Conservation (phyloP, 495 filamentous ascomycete species). For the Lichina pygmaea region DNA sequence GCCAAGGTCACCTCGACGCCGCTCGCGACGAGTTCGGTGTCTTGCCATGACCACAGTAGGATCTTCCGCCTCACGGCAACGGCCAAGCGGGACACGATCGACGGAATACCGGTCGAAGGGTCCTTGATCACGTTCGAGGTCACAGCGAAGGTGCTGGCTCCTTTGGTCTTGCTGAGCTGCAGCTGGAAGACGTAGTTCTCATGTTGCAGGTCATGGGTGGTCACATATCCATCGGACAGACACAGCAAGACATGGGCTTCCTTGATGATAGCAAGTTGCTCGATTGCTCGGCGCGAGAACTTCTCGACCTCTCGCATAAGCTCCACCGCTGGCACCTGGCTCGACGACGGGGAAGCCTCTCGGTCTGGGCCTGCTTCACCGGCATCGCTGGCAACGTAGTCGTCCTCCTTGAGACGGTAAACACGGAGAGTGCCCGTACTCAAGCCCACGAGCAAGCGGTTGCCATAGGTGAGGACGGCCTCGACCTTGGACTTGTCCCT, state of each 20-base stretch:
- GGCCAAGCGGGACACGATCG: slow-evolving; percentile 70
- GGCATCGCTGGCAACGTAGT: slow-evolving; percentile 6
- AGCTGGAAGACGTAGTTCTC: slow-evolving; percentile 49
- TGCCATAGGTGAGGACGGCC: slow-evolving; percentile 51
- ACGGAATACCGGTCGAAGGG: slow-evolving; percentile 53
- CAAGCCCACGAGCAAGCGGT: slow-evolving; percentile 71
- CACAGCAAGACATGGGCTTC: slow-evolving; percentile 78
- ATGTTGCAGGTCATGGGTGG: slow-evolving; percentile 56
- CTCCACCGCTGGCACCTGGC: slow-evolving; percentile 27
- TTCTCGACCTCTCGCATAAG: slow-evolving; percentile 74
- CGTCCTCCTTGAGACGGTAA: slow-evolving; percentile 59
- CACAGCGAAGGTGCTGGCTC: slow-evolving; percentile 71
- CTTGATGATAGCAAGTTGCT: slow-evolving; percentile 85
- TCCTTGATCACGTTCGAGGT: slow-evolving; percentile 90
- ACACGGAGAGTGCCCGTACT: slow-evolving; percentile 73
- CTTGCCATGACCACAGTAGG: slow-evolving; percentile 81
- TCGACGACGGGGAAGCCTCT: slow-evolving; percentile 9
- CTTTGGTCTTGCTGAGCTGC: slow-evolving; percentile 53
- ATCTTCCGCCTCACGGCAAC: slow-evolving; percentile 81
- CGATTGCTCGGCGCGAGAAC: slow-evolving; percentile 68
- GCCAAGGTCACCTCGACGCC: slow-evolving; percentile 51
- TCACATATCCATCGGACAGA: slow-evolving; percentile 64
- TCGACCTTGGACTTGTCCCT: slow-evolving; percentile 93
- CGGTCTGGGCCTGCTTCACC: slow-evolving; percentile 4
- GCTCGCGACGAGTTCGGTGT: slow-evolving; percentile 58